Base-by-base conservation (phyloP, 208 protist genomes). In the Endotrypanum monterogeii region DNA sequence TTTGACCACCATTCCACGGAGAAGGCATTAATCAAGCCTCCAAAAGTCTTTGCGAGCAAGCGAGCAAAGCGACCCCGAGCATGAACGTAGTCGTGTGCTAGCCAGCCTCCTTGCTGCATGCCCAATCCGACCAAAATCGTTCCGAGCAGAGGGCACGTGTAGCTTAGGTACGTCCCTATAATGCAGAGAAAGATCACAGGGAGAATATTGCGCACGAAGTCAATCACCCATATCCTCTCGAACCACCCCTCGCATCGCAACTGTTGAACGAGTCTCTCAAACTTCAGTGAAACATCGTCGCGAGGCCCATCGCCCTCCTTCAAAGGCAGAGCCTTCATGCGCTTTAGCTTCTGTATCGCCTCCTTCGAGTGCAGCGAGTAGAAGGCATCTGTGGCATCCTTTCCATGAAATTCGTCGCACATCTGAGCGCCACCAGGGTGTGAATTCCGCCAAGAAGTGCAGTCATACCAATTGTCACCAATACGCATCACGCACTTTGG, bases 61-160 rank as follows among this genome's bases (percentile, higher is more conserved):
- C 76, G 75, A 63, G 75, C 60, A 32, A 87, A 79, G 74, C 83
- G 87, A 48, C 82, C 86, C 20, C 86, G 82, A 11, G 78, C 87
- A 76, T 93, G 87, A 20, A 69, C 80, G 80, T 81, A 94, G 79
- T 94, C 89, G 73, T 93, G 89, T 28, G 85, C 83, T 14, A 94
- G 77, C 91, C 91, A 96, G 46, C 91, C 89, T 44, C 79, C 87
- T 73, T 96, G 91, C 73, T 94, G 89, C 91, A 93, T 92, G 51
- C 88, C 87, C 11, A 94, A 61, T 41, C 78, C 87, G 68, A 96
- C 88, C 41, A 94, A 74, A 60, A 93, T 70, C 3, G 83, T 85
- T 14, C 80, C 80, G 39, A 92, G 50, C 37, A 92, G 9, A n/a
- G 89, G 90, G 67, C 82, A 69, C 25, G 82, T 81, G 69, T 87